Evolutionary conservation across 164 flowering plant species (phyloP).

Genomic region (Santalum album): DNA sequence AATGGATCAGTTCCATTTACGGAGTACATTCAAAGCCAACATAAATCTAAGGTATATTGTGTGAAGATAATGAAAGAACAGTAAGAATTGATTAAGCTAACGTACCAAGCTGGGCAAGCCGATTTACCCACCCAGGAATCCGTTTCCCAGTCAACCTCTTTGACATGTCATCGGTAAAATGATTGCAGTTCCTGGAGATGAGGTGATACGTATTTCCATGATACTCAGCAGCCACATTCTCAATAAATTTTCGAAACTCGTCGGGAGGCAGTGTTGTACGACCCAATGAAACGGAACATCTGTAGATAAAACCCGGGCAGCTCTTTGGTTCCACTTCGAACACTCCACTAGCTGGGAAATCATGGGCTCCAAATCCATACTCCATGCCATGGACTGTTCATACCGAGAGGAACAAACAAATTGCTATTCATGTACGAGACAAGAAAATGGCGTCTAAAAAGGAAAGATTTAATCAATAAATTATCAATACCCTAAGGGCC

Average conservation of each 20-base stretch:
- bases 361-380: constrained; percentile 91
- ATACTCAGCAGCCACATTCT: constrained; percentile 57
- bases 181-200: constrained; percentile 84
- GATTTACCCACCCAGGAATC: constrained; percentile 85
- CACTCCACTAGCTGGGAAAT: constrained; percentile 76
- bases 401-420: constrained; percentile 6
- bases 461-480: too few species aligned
- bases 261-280: constrained; percentile 36
- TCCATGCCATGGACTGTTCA: constrained; percentile 71
- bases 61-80: not conserved
- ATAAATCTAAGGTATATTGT: too few species aligned
- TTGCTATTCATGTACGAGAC: not conserved
- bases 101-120: constrained; percentile 70
- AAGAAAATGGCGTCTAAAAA: too few species aligned
- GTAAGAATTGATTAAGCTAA: not conserved
- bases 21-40: too few species aligned
- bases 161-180: constrained; percentile 67
- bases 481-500: too few species aligned
- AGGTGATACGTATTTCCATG: constrained; percentile 91
- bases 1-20: too few species aligned
- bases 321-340: constrained; percentile 81
- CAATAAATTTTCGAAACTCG: constrained; percentile 56
- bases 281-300: constrained; percentile 60
- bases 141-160: constrained; percentile 48
- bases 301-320: constrained; percentile 75